phyloP scores from a whole-genome alignment of 129 eudicot genomes.

The Centrapalus pauciflorus region DNA sequence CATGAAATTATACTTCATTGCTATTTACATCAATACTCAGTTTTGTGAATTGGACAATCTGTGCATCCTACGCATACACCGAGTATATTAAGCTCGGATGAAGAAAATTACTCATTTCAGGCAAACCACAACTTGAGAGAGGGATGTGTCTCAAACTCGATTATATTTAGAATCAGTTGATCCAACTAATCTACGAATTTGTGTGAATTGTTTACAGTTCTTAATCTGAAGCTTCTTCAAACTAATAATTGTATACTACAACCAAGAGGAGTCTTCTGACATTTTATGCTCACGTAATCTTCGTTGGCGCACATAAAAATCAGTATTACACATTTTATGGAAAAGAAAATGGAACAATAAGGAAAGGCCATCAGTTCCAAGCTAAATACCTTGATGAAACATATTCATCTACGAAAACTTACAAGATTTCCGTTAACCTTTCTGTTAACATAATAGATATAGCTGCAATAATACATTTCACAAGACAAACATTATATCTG shows the following conservation, averaged over 20 bases:
- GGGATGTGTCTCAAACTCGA: neutral
- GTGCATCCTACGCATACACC: neutral
- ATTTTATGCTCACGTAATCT: neutral
- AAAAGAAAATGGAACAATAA: neutral
- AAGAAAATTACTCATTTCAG: neutral
- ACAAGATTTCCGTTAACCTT: slow-evolving; percentile 2
- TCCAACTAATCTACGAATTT: neutral
- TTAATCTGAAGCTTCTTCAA: slow-evolving; percentile 1
- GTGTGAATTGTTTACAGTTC: neutral
- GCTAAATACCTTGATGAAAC: slow-evolving; percentile 2
- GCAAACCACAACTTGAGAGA: neutral
- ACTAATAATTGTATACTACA: neutral
- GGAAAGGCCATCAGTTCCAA: neutral
- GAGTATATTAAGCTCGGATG: neutral
- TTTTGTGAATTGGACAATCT: neutral
- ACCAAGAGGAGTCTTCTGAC: neutral
- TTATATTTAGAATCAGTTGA: neutral
- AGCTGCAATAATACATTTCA: neutral
- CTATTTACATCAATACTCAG: neutral
- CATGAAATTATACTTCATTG: neutral
- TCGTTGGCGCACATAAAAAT: neutral
- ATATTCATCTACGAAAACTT: neutral
- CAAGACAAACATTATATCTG: neutral
- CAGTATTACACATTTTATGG: neutral
- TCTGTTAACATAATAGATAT: neutral